phyloP scores from a whole-genome alignment of 2,329 filamentous ascomycete species.

The Diaporthe amygdali region DNA sequence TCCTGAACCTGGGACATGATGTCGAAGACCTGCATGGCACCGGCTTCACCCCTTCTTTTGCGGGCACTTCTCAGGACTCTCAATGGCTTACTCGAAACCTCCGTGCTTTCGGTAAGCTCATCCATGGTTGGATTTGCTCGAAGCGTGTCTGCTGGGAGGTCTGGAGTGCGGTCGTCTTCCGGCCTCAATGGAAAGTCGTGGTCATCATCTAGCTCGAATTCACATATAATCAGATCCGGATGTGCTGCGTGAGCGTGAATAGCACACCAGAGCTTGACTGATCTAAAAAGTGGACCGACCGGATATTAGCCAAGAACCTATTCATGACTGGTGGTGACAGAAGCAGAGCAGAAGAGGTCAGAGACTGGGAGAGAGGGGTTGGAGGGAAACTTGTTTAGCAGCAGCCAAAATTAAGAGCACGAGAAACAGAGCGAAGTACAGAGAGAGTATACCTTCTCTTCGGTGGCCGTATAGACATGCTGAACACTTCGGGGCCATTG shows the following conservation, averaged over 20 bases:
- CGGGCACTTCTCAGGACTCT: constrained; percentile 76
- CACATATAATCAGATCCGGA: constrained; percentile 78
- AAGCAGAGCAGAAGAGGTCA: background rate
- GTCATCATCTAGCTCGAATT: constrained; percentile 88
- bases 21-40: constrained; percentile 88
- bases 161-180: constrained; percentile 61
- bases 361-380: background rate
- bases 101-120: constrained; percentile 77
- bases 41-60: constrained; percentile 77
- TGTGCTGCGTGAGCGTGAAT: constrained; percentile 76
- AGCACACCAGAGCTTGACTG: constrained; percentile 83
- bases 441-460: constrained; percentile 41
- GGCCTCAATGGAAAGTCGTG: constrained; percentile 70
- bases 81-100: constrained; percentile 77
- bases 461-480: constrained; percentile 71
- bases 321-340: background rate
- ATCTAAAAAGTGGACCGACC: constrained; percentile 38
- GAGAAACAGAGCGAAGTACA: background rate
- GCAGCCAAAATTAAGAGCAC: too few relatives aligned
- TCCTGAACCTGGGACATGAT: constrained; percentile 93
- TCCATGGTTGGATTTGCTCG: constrained; percentile 74
- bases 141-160: constrained; percentile 75
- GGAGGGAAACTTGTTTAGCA: too few relatives aligned
- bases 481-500: constrained; percentile 88
- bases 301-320: background rate